Evolutionary conservation across 345 rosid species (phyloP).

Genomic region (Sapria himalayana): DNA sequence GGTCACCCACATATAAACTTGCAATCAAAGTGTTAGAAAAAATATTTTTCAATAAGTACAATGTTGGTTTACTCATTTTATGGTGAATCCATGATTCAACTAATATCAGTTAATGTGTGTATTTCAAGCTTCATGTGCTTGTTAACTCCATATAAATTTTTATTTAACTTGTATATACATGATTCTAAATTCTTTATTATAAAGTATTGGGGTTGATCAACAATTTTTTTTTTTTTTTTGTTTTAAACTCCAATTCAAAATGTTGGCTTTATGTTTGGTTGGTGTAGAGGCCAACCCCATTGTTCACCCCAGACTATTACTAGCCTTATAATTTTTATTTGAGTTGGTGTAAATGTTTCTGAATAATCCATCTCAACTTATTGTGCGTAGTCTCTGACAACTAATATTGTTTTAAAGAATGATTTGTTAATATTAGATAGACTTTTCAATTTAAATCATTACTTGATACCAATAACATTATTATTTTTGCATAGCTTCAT

Average conservation of each 20-base stretch:
- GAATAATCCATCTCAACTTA: too few species aligned
- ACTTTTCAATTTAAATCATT: too few species aligned
- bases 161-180: too few species aligned
- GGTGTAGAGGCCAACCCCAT: not conserved
- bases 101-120: not conserved
- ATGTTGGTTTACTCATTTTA: not conserved
- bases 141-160: too few species aligned
- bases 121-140: too few species aligned
- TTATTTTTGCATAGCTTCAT: too few species aligned
- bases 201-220: not conserved
- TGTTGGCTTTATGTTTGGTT: conserved; percentile 1
- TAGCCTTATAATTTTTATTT: not conserved
- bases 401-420: too few species aligned
- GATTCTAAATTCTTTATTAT: not conserved
- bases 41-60: too few species aligned
- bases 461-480: too few species aligned
- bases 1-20: conserved; percentile 4
- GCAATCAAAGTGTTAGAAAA: not conserved
- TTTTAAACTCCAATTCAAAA: conserved; percentile 2
- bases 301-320: not conserved
- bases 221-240: conserved; percentile 2
- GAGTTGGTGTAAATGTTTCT: conserved; percentile 2
- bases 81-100: not conserved
- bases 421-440: too few species aligned
- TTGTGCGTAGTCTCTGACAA: too few species aligned